A percentile compares a stretch with the other conserved stretches of the same genome.
Evolutionary conservation across 768 basidiomycete genomes (phyloP).

Genomic region (Guyanaporus albipodus): DNA sequence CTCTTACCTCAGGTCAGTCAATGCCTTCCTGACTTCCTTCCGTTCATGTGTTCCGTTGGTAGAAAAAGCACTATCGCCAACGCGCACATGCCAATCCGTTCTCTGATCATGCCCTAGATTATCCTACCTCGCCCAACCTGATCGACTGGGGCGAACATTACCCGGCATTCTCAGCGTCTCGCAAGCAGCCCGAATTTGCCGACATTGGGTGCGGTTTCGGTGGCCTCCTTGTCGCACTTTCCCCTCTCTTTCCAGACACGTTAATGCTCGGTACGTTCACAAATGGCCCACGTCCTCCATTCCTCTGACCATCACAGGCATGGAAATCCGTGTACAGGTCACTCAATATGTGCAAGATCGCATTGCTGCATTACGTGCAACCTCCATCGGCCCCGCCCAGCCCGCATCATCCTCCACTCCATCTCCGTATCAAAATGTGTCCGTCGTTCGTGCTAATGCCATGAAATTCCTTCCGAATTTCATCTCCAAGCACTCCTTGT

Average conservation of each 20-base stretch:
- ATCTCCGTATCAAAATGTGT: constrained; percentile 78
- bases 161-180: constrained; percentile 57
- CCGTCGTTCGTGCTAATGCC: constrained; percentile 91
- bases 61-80: constrained; percentile 85
- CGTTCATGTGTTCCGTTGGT: not conserved
- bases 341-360: constrained; percentile 95
- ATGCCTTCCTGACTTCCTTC: not conserved
- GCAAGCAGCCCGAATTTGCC: constrained; percentile 84
- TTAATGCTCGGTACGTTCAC: constrained; percentile 83
- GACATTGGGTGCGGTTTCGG: constrained; percentile 99
- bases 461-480: constrained; percentile 99
- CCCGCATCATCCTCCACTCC: constrained; percentile 26
- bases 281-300: not conserved
- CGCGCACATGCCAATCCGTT: constrained; percentile 85
- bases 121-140: constrained; percentile 68
- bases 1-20: constrained; percentile 49
- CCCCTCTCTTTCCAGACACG: constrained; percentile 86
- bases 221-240: constrained; percentile 83
- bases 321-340: constrained; percentile 97
- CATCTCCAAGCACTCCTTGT: constrained; percentile 85
- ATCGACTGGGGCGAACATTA: constrained; percentile 86
- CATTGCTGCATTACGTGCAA: constrained; percentile 85
- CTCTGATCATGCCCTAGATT: constrained; percentile 84
- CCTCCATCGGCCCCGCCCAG: constrained; percentile 30
- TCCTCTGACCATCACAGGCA: constrained; percentile 46